phyloP scores from a whole-genome alignment of 164 flowering plant genomes.

The Aristolochia contorta region DNA sequence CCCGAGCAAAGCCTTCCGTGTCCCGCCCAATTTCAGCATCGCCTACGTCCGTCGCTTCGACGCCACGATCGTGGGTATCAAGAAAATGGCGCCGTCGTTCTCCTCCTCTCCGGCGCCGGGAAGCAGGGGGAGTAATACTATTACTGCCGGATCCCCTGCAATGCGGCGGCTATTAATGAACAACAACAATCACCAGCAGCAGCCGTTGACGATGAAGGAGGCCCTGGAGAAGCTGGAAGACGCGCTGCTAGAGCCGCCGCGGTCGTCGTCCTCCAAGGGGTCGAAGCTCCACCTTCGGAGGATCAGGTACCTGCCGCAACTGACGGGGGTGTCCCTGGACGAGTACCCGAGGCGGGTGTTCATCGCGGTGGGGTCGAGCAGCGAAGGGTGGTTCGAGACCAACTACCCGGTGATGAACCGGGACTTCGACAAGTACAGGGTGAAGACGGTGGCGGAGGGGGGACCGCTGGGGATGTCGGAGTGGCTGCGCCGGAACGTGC shows the following conservation, averaged over 20 bases:
- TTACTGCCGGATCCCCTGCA: too few species aligned
- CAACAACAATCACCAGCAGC: too few species aligned
- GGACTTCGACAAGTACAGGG: constrained; percentile 44
- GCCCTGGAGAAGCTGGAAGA: constrained; percentile 60
- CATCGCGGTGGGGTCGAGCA: constrained; percentile 39
- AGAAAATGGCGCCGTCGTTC: constrained; percentile 27
- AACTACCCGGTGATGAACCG: constrained; percentile 55
- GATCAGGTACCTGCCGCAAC: constrained; percentile 56
- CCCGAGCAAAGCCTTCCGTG: constrained; percentile 11
- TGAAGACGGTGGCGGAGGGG: constrained; percentile 31
- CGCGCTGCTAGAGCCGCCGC: constrained; percentile 71
- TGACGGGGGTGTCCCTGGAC: constrained; percentile 50
- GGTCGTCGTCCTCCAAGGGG: constrained; percentile 27
- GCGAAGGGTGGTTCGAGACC: constrained; percentile 41
- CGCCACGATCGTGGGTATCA: constrained; percentile 39
- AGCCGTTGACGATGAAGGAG: constrained; percentile 39
- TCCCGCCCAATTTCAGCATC: constrained; percentile 39
- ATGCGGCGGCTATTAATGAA: constrained; percentile 23
- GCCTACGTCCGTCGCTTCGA: constrained; percentile 42
- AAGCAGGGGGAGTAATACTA: too few species aligned
- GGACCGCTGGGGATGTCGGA: constrained; percentile 37
- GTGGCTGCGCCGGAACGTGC: constrained; percentile 55
- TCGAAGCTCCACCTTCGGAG: constrained; percentile 28
- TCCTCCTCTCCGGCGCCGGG: background rate
- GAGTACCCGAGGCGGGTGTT: constrained; percentile 58